Evolutionary conservation across 2,329 filamentous ascomycete genomes (phyloP).

Genomic region (Aspergillus ochraceus): DNA sequence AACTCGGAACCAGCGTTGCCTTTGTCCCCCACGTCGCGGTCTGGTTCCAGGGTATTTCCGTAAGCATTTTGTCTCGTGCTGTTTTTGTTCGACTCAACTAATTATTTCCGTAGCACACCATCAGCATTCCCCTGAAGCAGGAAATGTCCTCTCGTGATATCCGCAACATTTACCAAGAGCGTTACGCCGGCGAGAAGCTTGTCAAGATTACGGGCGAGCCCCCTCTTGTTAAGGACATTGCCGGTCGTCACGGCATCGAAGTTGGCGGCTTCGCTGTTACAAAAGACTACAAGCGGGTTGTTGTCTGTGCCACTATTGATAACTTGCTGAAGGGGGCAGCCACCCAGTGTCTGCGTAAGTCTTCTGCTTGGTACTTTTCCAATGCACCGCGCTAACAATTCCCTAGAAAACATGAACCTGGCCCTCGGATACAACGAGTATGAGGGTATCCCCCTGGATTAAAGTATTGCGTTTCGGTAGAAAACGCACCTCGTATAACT

Average conservation of each 20-base stretch:
- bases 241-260: slow-evolving; percentile 82
- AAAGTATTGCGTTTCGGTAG: slow-evolving; percentile 19
- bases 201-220: slow-evolving; percentile 89
- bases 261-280: slow-evolving; percentile 96
- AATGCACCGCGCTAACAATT: background rate
- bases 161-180: slow-evolving; percentile 90
- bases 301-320: slow-evolving; percentile 92
- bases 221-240: slow-evolving; percentile 81
- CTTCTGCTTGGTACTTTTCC: background rate
- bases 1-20: slow-evolving; percentile 71
- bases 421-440: slow-evolving; percentile 87
- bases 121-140: slow-evolving; percentile 83
- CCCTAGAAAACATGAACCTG: slow-evolving; percentile 84
- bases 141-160: slow-evolving; percentile 90
- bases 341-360: slow-evolving; percentile 87
- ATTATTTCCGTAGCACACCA: slow-evolving; percentile 62
- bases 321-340: slow-evolving; percentile 91
- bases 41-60: slow-evolving; percentile 93
- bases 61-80: slow-evolving; percentile 30
- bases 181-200: slow-evolving; percentile 92
- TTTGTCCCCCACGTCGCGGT: slow-evolving; percentile 95
- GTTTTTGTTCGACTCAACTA: background rate
- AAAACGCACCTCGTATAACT: slow-evolving; percentile 17
- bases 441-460: slow-evolving; percentile 73
- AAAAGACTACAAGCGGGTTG: slow-evolving; percentile 82